Conservation (phyloP, 441 rosid species). For the Lepidium campestre region DNA sequence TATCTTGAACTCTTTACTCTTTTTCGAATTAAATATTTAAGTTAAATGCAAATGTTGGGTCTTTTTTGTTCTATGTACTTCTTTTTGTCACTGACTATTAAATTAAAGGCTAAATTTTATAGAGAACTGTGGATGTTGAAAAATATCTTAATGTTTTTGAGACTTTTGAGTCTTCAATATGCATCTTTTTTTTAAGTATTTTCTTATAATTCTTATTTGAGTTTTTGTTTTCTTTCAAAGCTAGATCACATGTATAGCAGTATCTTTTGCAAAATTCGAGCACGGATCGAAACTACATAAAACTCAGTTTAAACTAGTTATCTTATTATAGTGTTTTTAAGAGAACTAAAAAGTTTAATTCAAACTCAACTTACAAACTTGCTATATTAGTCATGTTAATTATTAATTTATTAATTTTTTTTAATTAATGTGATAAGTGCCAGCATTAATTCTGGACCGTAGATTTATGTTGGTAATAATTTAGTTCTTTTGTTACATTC, state of each 20-base stretch:
- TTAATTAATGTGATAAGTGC: background rate
- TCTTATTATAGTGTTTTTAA: background rate
- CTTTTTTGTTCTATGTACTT: conserved; percentile 6
- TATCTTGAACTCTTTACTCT: background rate
- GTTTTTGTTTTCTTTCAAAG: conserved; percentile 19
- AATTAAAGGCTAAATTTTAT: conserved; percentile 5
- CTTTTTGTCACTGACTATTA: conserved; percentile 7
- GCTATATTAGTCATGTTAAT: background rate
- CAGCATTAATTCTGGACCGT: background rate
- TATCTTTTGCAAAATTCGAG: background rate
- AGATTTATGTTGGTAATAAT: conserved; percentile 12
- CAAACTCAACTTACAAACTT: background rate
- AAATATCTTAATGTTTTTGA: conserved; percentile 18
- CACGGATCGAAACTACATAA: background rate
- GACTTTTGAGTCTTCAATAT: conserved; percentile 16
- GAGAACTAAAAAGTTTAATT: background rate
- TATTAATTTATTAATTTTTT: background rate
- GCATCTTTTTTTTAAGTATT: background rate
- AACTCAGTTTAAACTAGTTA: background rate
- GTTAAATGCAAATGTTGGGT: conserved; percentile 11
- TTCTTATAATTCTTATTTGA: conserved; percentile 1
- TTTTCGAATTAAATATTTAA: background rate
- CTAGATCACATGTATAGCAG: conserved; percentile 16
- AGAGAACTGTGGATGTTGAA: conserved; percentile 8
- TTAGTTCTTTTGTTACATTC: conserved; percentile 9